Conservation (phyloP, 148 eudicot genomes). For the Amaranthus cruentus region DNA sequence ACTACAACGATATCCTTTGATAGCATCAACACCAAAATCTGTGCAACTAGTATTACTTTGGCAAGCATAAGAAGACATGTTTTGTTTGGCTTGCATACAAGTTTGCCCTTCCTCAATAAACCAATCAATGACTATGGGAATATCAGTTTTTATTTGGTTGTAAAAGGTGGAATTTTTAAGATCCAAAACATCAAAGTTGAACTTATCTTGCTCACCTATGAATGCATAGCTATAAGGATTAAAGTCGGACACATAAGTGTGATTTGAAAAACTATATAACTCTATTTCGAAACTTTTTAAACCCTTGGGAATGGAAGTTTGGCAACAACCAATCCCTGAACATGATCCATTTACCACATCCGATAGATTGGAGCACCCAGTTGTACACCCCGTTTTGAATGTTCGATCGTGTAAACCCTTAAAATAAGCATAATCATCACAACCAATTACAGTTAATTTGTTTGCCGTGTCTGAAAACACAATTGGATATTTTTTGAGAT, state of each 20-base stretch:
- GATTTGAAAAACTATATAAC: neutral
- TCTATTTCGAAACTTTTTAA: neutral
- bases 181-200: conserved; percentile 37
- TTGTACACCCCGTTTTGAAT: conserved; percentile 24
- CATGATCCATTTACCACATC: conserved; percentile 35
- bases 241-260: conserved; percentile 20
- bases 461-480: conserved; percentile 33
- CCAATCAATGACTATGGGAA: conserved; percentile 39
- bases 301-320: conserved; percentile 31
- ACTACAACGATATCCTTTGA: conserved; percentile 27
- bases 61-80: conserved; percentile 15
- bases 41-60: conserved; percentile 19
- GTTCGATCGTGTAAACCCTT: neutral
- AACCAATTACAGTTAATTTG: conserved; percentile 40
- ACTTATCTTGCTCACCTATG: conserved; percentile 30
- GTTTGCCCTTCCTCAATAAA: conserved; percentile 20
- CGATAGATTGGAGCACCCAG: conserved; percentile 23
- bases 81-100: conserved; percentile 21
- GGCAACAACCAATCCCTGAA: conserved; percentile 21
- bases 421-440: conserved; percentile 33
- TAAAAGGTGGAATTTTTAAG: conserved; percentile 25
- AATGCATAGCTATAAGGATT: conserved; percentile 46
- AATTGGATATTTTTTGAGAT: conserved; percentile 22
- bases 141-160: neutral
- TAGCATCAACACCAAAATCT: neutral